These are phyloP conservation scores for Medakamo hakoo DNA, from an alignment of 139 green algal genomes.

Conservation along the genomic window DNA sequence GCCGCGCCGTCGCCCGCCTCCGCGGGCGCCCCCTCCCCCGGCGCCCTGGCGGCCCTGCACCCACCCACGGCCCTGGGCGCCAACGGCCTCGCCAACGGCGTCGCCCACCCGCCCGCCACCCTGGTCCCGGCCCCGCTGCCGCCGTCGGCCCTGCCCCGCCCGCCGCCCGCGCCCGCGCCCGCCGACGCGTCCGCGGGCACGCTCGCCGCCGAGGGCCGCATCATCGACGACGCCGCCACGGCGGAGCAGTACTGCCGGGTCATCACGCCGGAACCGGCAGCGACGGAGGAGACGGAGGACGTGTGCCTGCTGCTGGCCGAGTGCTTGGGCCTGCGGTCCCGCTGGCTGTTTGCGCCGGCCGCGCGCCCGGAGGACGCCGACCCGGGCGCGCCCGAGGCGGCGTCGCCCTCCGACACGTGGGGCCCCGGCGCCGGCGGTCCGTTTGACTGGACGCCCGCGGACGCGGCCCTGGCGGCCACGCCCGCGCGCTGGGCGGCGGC, in stretches of 20 bases:
- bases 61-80: too few relatives aligned
- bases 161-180: too few relatives aligned
- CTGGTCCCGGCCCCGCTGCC: background rate
- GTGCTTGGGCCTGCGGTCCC: conserved; percentile 57
- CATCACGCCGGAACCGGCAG: conserved; percentile 38
- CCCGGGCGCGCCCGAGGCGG: conserved; percentile 35
- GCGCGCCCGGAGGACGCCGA: conserved; percentile 12
- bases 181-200: background rate
- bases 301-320: conserved; percentile 73
- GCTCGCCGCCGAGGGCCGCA: conserved; percentile 3
- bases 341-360: conserved; percentile 69
- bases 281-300: conserved; percentile 57
- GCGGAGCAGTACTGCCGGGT: conserved; percentile 47
- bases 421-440: conserved; percentile 34
- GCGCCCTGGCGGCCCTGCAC: too few relatives aligned
- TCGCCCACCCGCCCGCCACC: too few relatives aligned
- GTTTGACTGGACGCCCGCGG: conserved; percentile 37
- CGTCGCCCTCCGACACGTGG: conserved; percentile 27
- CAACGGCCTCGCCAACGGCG: too few relatives aligned
- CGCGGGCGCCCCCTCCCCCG: too few relatives aligned
- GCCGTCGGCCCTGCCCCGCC: background rate
- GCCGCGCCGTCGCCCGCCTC: too few relatives aligned
- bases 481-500: conserved; percentile 48
- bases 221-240: conserved; percentile 45
- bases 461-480: conserved; percentile 1